phyloP scores from a whole-genome alignment of 1,139 yeast genomes.

The Blastobotrys arbuscula region DNA sequence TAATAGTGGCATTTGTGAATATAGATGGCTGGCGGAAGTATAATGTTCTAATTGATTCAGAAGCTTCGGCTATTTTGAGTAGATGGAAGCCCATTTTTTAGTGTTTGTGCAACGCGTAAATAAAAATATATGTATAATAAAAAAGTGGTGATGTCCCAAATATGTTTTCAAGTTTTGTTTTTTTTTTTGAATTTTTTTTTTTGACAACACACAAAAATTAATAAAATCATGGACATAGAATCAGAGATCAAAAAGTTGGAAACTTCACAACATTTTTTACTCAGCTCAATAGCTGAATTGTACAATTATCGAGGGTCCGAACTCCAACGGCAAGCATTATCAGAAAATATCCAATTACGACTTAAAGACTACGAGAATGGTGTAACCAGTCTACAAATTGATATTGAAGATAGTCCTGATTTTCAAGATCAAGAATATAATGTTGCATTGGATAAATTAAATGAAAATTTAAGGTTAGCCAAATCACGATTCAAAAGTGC shows the following conservation, averaged over 20 bases:
- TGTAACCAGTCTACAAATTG: conserved; percentile 22
- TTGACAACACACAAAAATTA: not conserved
- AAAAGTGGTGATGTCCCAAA: conserved; percentile 1
- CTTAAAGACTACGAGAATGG: conserved; percentile 26
- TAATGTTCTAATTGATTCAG: conserved; percentile 34
- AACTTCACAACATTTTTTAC: conserved; percentile 20
- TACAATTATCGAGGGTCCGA: conserved; percentile 16
- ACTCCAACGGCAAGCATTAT: conserved; percentile 26
- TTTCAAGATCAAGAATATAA: conserved; percentile 14
- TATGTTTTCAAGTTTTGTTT: not conserved
- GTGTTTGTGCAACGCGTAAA: not conserved
- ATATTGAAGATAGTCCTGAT: conserved; percentile 18
- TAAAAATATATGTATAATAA: not conserved
- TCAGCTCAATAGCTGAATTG: conserved; percentile 25
- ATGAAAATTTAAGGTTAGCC: conserved; percentile 25
- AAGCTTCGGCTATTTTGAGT: conserved; percentile 24
- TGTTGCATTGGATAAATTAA: conserved; percentile 24
- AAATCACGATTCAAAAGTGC: conserved; percentile 27
- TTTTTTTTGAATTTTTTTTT: not conserved
- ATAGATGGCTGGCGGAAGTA: conserved; percentile 52
- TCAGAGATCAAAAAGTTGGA: conserved; percentile 10
- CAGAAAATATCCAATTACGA: conserved; percentile 28
- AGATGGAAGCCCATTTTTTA: conserved; percentile 25
- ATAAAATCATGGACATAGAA: not conserved
- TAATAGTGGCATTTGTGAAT: conserved; percentile 58